Percentiles rank a stretch among this genome's conserved stretches.
Evolutionary conservation across 2,329 filamentous ascomycete species (phyloP).

Genomic region (Epichloe brachyelytri): DNA sequence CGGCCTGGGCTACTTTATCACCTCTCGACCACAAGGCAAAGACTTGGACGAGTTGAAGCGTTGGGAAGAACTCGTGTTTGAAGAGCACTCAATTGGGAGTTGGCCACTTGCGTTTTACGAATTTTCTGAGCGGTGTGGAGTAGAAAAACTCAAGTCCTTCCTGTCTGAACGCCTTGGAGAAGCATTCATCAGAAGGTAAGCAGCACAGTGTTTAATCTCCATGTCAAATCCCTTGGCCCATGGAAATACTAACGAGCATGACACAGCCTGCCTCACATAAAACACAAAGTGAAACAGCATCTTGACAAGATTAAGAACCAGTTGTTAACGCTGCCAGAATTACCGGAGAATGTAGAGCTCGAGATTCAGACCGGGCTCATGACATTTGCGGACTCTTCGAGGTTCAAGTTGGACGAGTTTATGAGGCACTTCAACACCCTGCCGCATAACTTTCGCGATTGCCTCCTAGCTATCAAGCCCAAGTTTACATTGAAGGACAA

Average conservation of each 20-base stretch:
- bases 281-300: conserved; percentile 36
- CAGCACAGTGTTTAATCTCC: background rate
- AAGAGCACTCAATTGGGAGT: conserved; percentile 19
- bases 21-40: conserved; percentile 50
- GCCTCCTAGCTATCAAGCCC: conserved; percentile 33
- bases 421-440: conserved; percentile 31
- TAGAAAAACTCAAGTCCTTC: conserved; percentile 38
- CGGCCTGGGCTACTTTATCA: conserved; percentile 67
- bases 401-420: conserved; percentile 39
- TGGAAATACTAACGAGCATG: conserved; percentile 6
- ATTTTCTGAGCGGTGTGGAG: conserved; percentile 37
- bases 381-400: conserved; percentile 38
- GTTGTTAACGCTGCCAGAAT: conserved; percentile 49
- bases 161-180: conserved; percentile 40
- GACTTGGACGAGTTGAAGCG: conserved; percentile 36
- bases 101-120: conserved; percentile 38
- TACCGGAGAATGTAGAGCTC: conserved; percentile 54
- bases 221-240: background rate
- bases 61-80: conserved; percentile 42
- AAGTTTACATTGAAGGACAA: conserved; percentile 29
- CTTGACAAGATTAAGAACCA: conserved; percentile 39
- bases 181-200: conserved; percentile 39
- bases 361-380: conserved; percentile 48
- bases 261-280: conserved; percentile 36
- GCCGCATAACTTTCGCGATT: conserved; percentile 37